Percentiles rank a stretch among this genome's conserved stretches.
phyloP scores from a whole-genome alignment of 2,329 filamentous ascomycete genomes.

The Dothiorella sarmentorum region DNA sequence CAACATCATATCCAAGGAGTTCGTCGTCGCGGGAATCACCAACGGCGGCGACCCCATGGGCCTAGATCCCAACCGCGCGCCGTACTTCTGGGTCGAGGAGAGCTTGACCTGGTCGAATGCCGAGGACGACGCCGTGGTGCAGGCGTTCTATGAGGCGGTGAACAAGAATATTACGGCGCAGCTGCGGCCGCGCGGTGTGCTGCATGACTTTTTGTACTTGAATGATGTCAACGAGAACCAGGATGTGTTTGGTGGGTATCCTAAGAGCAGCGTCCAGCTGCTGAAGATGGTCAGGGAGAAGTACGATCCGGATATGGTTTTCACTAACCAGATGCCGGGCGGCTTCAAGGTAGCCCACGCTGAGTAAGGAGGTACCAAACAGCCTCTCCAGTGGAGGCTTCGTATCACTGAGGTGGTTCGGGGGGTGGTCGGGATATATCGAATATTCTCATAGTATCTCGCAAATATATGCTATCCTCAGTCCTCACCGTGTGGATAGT shows the following conservation, averaged over 20 bases:
- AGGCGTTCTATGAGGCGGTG: conserved; percentile 1
- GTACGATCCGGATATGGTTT: conserved; percentile 31
- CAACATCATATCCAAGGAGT: neutral
- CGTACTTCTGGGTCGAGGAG: conserved; percentile 25
- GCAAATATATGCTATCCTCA: too few species aligned
- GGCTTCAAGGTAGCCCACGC: conserved; percentile 24
- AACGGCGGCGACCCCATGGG: conserved; percentile 25
- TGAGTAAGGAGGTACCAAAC: neutral
- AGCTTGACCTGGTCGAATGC: conserved; percentile 21
- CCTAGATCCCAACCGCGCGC: neutral
- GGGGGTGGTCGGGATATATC: too few species aligned
- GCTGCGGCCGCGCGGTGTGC: neutral
- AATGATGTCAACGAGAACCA: conserved; percentile 30
- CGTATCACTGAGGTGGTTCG: too few species aligned
- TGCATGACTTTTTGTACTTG: conserved; percentile 20
- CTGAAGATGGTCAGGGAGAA: conserved; percentile 29
- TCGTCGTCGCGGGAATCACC: neutral
- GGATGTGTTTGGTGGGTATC: conserved; percentile 29
- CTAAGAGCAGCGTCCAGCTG: conserved; percentile 27
- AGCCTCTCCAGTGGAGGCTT: too few species aligned
- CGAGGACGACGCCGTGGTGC: conserved; percentile 14
- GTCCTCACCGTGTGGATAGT: too few species aligned
- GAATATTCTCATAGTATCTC: too few species aligned
- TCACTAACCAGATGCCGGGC: conserved; percentile 20
- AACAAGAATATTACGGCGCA: conserved; percentile 3